Percentiles rank a stretch among this genome's conserved stretches.
These are phyloP conservation scores for Boletus reticuloceps DNA, from an alignment of 768 basidiomycete species.

Conservation along the genomic window DNA sequence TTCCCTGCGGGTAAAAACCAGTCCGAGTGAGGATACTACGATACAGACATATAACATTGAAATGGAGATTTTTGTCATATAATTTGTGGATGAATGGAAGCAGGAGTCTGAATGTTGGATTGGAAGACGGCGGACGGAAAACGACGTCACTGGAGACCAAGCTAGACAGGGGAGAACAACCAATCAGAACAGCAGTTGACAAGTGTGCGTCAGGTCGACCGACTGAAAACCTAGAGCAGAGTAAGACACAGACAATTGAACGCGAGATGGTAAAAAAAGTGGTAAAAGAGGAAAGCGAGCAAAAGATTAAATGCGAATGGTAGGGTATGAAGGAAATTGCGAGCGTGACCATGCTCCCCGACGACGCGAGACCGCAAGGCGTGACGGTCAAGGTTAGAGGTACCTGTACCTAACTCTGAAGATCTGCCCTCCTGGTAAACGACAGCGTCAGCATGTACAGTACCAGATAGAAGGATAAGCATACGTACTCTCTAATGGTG, in stretches of 20 bases:
- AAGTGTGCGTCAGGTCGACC: constrained; percentile 12
- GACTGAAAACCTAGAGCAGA: constrained; percentile 19
- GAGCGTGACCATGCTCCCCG: constrained; percentile 4
- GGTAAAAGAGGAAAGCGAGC: neutral
- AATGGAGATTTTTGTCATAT: constrained; percentile 30
- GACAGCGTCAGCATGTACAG: constrained; percentile 7
- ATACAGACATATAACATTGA: constrained; percentile 28
- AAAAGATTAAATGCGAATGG: constrained; percentile 22
- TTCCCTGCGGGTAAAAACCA: constrained; percentile 23
- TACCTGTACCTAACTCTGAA: constrained; percentile 33
- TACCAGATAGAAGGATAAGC: constrained; percentile 8
- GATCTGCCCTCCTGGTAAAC: constrained; percentile 34
- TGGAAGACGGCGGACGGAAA: neutral
- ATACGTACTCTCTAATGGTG: constrained; percentile 76
- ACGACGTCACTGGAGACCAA: no score
- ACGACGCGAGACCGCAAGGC: neutral
- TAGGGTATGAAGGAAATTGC: constrained; percentile 30
- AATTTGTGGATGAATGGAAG: constrained; percentile 10
- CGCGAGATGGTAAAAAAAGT: constrained; percentile 8
- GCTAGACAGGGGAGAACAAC: constrained; percentile 1
- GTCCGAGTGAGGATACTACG: constrained; percentile 24
- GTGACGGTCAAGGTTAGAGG: constrained; percentile 13
- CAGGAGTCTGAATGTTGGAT: constrained; percentile 1
- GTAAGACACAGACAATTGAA: constrained; percentile 21
- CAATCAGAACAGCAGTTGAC: constrained; percentile 17